Conservation (phyloP, 1,139 yeast species). For the Casaregolazyma lundiana region DNA sequence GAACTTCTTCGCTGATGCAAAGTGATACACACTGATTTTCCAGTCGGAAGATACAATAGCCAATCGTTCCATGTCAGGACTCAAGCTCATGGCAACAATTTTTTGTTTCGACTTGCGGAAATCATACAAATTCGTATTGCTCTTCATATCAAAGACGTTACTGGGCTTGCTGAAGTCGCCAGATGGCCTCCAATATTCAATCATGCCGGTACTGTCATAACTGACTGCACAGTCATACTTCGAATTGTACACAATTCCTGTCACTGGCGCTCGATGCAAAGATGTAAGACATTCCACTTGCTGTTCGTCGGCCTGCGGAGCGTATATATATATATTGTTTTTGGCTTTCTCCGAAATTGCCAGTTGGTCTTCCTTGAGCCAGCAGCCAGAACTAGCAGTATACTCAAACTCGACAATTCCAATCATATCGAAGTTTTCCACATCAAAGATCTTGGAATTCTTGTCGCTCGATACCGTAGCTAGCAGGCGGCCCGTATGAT, state of each 20-base stretch:
- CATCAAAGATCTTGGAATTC: slow-evolving; percentile 40
- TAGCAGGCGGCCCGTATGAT: slow-evolving; percentile 29
- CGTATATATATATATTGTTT: slow-evolving; percentile 27
- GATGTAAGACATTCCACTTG: slow-evolving; percentile 17
- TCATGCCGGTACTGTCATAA: slow-evolving; percentile 39
- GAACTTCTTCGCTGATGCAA: slow-evolving; percentile 36
- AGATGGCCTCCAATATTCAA: slow-evolving; percentile 43
- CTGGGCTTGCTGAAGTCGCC: slow-evolving; percentile 23
- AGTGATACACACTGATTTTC: slow-evolving; percentile 35
- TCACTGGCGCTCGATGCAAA: slow-evolving; percentile 35
- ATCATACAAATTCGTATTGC: slow-evolving; percentile 42
- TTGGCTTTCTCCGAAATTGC: slow-evolving; percentile 30
- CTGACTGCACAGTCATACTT: slow-evolving; percentile 37
- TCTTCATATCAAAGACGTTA: slow-evolving; percentile 36
- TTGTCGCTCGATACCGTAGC: slow-evolving; percentile 34
- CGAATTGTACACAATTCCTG: slow-evolving; percentile 31
- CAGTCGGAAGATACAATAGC: slow-evolving; percentile 37
- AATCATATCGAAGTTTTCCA: slow-evolving; percentile 41
- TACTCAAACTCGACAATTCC: slow-evolving; percentile 30
- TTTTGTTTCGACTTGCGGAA: slow-evolving; percentile 35
- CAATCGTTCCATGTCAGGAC: slow-evolving; percentile 29
- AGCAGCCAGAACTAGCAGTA: slow-evolving; percentile 20
- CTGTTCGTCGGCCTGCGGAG: slow-evolving; percentile 21
- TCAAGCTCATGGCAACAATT: slow-evolving; percentile 26
- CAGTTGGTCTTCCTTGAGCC: slow-evolving; percentile 19